Evolutionary conservation across 2,329 filamentous ascomycete species (phyloP).

Genomic region (Colletotrichum higginsianum): DNA sequence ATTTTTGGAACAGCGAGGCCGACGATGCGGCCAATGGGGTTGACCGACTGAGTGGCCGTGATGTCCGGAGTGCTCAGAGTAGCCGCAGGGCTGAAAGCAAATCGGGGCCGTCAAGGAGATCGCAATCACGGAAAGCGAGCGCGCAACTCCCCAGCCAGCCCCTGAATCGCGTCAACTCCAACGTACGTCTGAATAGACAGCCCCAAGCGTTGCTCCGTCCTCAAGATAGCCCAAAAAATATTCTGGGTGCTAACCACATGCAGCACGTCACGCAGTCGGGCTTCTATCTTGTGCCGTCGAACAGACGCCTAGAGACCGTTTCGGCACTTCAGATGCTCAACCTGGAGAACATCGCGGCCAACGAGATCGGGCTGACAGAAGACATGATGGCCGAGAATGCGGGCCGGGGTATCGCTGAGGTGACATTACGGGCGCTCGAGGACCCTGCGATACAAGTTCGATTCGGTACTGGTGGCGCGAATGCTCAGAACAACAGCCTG

Average conservation of each 20-base stretch:
- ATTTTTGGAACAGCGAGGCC: constrained; percentile 83
- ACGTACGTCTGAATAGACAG: constrained; percentile 52
- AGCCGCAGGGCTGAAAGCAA: constrained; percentile 69
- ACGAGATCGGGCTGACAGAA: constrained; percentile 88
- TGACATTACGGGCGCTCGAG: constrained; percentile 78
- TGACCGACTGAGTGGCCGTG: constrained; percentile 64
- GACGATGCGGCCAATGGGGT: constrained; percentile 69
- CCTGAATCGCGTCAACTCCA: constrained; percentile 65
- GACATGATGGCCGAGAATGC: constrained; percentile 95
- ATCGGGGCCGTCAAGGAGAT: constrained; percentile 62
- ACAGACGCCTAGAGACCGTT: constrained; percentile 73
- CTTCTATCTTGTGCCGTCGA: constrained; percentile 69
- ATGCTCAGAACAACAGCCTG: constrained; percentile 47
- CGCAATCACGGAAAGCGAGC: constrained; percentile 72
- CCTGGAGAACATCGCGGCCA: constrained; percentile 90
- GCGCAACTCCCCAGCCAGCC: constrained; percentile 56
- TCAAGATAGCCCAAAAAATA: constrained; percentile 32
- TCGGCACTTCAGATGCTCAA: constrained; percentile 90
- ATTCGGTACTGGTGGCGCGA: constrained; percentile 57
- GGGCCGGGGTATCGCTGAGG: constrained; percentile 88
- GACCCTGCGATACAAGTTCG: constrained; percentile 73
- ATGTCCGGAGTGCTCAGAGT: constrained; percentile 65
- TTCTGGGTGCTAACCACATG: constrained; percentile 49
- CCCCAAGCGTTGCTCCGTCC: constrained; percentile 34
- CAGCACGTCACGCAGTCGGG: constrained; percentile 54